Evolutionary conservation across 495 filamentous ascomycete species (phyloP), one percentile per base, ranked within the genome.

Genomic region (Chaetomium tenue): DNA sequence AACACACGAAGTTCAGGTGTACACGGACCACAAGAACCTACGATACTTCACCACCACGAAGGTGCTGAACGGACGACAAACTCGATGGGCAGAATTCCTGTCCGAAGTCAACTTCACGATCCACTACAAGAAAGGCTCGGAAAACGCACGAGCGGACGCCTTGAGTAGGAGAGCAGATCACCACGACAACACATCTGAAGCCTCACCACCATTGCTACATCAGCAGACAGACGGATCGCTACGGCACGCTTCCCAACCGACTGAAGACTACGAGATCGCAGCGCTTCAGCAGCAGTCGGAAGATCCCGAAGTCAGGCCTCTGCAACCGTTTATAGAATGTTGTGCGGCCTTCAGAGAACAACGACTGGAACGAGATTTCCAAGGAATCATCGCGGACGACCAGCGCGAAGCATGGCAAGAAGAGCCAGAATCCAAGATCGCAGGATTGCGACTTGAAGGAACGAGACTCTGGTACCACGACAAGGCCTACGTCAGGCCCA

Each of bases 81-180:
- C 63, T 5, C 3, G 61, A 33, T 77, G 62, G 63, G 44, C 53
- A 2, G 55, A 71, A 44, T 69, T 66, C 52, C 55, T 79, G 5
- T 65, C 46, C 0, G 1, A 60, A 25, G 76, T 74, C 61, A 68
- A 79, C 46, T 77, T 78, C 13, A 7, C 8, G 3, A 73, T 75
- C 55, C 28, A 61, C 25, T 72, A 77, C 59, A 23, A 57, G 16
- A 58, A 58, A 15, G 63, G 68, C 42, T 30, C 28, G 55, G 30
- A 70, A 53, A 55, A 65, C 13, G 16, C 63, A 44, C 30, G 40
- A 58, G 52, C 47, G 6, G 50, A 74, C 54, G 62, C 28, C 16
- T 58, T 67, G 15, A 64, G 56, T 25, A 58, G 44, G 18, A 18
- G 56, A n/a, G 12, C 20, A 15, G 63, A 64, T n/a, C 47, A 59